A percentile compares a stretch with the other conserved stretches of the same genome.
phyloP scores from a whole-genome alignment of 164 flowering plant species.

The Macadamia integrifolia region DNA sequence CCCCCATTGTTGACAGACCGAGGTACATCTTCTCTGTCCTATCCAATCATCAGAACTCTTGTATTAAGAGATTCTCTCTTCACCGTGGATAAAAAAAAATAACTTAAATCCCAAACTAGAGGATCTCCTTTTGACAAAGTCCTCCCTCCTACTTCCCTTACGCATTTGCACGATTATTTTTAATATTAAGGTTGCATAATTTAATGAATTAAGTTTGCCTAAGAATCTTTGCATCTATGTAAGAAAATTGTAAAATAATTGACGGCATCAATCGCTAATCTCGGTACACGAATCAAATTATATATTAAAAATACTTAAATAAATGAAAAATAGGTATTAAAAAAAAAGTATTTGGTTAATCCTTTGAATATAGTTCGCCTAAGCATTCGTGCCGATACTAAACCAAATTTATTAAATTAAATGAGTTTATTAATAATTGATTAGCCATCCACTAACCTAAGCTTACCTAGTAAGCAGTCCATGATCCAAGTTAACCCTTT shows the following conservation, averaged over 20 bases:
- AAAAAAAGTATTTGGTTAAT: background rate
- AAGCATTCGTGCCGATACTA: slow-evolving; percentile 1
- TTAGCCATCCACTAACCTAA: background rate
- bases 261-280: slow-evolving; percentile 1
- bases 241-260: background rate
- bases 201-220: background rate
- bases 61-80: too few relatives aligned
- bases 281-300: background rate
- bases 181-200: background rate
- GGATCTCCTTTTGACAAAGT: too few relatives aligned
- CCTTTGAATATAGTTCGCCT: background rate
- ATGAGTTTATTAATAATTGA: background rate
- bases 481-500: too few relatives aligned
- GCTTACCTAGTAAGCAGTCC: too few relatives aligned
- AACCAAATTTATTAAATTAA: background rate
- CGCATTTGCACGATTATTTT: too few relatives aligned
- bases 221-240: background rate
- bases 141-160: too few relatives aligned
- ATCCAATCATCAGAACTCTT: too few relatives aligned
- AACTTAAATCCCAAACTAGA: too few relatives aligned
- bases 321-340: background rate
- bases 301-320: background rate
- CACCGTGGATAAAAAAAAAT: too few relatives aligned
- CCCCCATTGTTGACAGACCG: too few relatives aligned
- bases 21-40: too few relatives aligned